phyloP scores from a whole-genome alignment of 2,329 filamentous ascomycete species.

The Pseudogymnoascus sp. region DNA sequence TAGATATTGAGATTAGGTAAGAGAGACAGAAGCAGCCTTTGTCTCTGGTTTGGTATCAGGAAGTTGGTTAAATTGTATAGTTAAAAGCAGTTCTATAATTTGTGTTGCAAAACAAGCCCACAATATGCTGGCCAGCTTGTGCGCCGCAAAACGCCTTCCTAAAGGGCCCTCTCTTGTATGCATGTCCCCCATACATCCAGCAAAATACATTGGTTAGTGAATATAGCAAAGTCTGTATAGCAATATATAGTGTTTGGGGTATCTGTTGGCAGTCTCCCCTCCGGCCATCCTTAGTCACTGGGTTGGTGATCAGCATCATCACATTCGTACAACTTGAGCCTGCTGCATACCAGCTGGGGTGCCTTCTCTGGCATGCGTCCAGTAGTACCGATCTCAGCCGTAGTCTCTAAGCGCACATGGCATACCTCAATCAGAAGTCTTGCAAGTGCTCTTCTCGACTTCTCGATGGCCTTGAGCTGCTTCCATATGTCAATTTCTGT shows the following conservation, averaged over 20 bases:
- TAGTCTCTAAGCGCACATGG: background rate
- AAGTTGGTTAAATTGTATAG: background rate
- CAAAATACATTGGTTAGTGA: background rate
- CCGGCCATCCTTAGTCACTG: background rate
- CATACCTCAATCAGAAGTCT: background rate
- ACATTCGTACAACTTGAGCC: background rate
- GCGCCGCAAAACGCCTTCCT: background rate
- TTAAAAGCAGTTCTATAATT: background rate
- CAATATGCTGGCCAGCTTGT: background rate
- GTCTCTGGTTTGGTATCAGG: background rate
- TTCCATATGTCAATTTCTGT: conserved; percentile 9
- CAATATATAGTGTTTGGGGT: background rate
- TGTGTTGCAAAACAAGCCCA: background rate
- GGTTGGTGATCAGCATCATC: background rate
- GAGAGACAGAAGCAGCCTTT: background rate
- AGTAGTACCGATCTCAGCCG: background rate
- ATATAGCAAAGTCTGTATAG: background rate
- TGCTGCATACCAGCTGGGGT: background rate
- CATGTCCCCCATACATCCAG: background rate
- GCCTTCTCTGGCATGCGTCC: background rate
- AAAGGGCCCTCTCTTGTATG: background rate
- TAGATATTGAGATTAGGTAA: conserved; percentile 33
- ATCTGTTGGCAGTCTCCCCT: background rate
- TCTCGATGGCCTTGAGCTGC: background rate
- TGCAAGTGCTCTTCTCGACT: background rate